phyloP scores from a whole-genome alignment of 176 grass and related monocot genomes.

The Elymus sibiricus region DNA sequence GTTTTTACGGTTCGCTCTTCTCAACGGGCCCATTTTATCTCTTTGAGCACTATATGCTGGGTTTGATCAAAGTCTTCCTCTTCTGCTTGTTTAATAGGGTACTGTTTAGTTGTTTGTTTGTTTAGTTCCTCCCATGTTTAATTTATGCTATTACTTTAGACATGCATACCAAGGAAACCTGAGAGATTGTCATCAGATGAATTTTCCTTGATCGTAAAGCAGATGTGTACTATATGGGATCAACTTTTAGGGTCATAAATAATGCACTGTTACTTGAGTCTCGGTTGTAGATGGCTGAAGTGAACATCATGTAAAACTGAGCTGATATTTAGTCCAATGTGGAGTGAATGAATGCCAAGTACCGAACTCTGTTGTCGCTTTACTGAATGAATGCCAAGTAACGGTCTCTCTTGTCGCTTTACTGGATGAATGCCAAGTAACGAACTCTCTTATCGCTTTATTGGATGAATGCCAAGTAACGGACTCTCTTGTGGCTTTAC shows the following conservation, averaged over 20 bases:
- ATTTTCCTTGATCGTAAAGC: conserved; percentile 33
- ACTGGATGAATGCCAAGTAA: not conserved
- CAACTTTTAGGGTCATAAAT: conserved; percentile 19
- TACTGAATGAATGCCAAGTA: not conserved
- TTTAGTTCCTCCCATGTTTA: conserved; percentile 28
- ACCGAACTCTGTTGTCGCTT: not conserved
- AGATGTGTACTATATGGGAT: conserved; percentile 31
- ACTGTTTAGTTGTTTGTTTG: conserved; percentile 19
- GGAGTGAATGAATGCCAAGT: conserved; percentile 12
- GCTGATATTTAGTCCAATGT: not conserved
- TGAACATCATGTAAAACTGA: not conserved
- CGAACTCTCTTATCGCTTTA: not conserved
- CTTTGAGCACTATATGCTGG: conserved; percentile 26
- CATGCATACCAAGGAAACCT: conserved; percentile 38
- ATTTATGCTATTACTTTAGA: conserved; percentile 19
- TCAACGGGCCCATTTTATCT: conserved; percentile 30
- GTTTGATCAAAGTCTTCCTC: conserved; percentile 22
- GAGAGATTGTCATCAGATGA: conserved; percentile 19
- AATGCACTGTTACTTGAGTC: not conserved
- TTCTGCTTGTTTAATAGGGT: conserved; percentile 35
- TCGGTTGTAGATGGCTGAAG: conserved; percentile 18
- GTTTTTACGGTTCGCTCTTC: not conserved
- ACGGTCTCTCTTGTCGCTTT: not conserved
- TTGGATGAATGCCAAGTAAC: not conserved
- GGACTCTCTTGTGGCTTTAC: not conserved